Percentiles rank a stretch among this genome's conserved stretches.
These are phyloP conservation scores for Entamoeba histolytica DNA, from an alignment of 208 protist species.

Conservation along the genomic window DNA sequence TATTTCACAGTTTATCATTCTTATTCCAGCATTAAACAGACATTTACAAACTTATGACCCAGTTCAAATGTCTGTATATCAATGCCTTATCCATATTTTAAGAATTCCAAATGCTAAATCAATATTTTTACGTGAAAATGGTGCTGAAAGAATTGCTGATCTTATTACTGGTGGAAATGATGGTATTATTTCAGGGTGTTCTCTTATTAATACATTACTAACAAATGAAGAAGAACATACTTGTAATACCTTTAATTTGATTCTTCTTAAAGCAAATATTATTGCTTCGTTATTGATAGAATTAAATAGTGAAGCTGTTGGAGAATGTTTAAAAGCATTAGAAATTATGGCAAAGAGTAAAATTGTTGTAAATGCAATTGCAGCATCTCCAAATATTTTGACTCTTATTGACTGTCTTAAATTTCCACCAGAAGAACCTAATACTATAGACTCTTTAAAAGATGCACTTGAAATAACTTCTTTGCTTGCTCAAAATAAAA, in stretches of 20 bases:
- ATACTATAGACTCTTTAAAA: background rate
- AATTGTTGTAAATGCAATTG: background rate
- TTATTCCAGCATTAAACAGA: background rate
- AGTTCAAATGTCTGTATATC: background rate
- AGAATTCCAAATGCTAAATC: background rate
- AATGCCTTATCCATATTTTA: background rate
- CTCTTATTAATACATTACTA: background rate
- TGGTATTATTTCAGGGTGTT: background rate
- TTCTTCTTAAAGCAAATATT: background rate
- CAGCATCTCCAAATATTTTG: background rate
- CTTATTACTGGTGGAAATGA: background rate
- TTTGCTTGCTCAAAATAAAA: background rate
- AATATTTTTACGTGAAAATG: background rate
- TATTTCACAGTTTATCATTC: too few species aligned
- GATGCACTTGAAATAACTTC: background rate
- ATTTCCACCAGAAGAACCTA: background rate
- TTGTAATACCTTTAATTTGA: background rate
- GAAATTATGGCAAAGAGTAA: background rate
- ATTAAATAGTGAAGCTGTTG: background rate
- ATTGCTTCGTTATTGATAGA: background rate
- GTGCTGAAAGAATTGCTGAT: background rate
- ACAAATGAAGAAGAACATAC: background rate
- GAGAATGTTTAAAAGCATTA: background rate
- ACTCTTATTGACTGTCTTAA: background rate
- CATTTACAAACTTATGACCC: background rate